Percentiles rank a stretch among this genome's conserved stretches.
phyloP scores from a whole-genome alignment of 768 basidiomycete species.

The Termitomyces sp. region DNA sequence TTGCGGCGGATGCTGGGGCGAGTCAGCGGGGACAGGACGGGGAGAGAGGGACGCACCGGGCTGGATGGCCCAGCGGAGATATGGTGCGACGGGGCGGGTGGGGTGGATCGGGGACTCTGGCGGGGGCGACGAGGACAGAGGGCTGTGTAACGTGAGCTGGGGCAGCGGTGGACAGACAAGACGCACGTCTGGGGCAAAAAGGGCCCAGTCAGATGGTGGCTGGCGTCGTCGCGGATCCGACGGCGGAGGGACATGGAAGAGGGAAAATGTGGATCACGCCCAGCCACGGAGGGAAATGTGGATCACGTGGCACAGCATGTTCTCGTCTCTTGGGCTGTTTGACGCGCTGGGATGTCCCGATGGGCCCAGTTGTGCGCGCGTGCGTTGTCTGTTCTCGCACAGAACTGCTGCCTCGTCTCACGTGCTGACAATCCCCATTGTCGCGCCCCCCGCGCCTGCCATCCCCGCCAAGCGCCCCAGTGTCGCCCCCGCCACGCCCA shows the following conservation, averaged over 20 bases:
- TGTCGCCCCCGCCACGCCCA: slow-evolving; percentile 33
- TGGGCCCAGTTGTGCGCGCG: slow-evolving; percentile 36
- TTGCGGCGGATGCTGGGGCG: slow-evolving; percentile 53
- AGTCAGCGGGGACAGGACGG: neutral
- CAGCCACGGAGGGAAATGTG: too few species aligned
- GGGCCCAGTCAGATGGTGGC: slow-evolving; percentile 57
- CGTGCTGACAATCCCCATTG: slow-evolving; percentile 31
- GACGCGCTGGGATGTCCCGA: slow-evolving; percentile 57
- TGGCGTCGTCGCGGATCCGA: slow-evolving; percentile 12
- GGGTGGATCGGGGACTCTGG: slow-evolving; percentile 24
- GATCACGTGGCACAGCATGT: slow-evolving; percentile 40
- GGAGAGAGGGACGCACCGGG: slow-evolving; percentile 44
- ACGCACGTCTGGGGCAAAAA: slow-evolving; percentile 58
- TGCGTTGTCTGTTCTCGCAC: slow-evolving; percentile 62
- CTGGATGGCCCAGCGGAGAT: slow-evolving; percentile 68
- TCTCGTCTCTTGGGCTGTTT: slow-evolving; percentile 56
- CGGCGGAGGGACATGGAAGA: slow-evolving; percentile 1
- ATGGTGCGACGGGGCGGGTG: slow-evolving; percentile 24
- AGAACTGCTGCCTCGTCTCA: slow-evolving; percentile 25
- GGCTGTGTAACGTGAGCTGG: slow-evolving; percentile 11
- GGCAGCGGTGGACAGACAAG: slow-evolving; percentile 7
- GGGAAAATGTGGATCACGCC: neutral
- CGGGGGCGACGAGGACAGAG: slow-evolving; percentile 22
- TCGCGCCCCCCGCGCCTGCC: slow-evolving; percentile 15
- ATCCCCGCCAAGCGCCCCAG: slow-evolving; percentile 51